Base-by-base conservation (phyloP, 225 moss, liverwort and hornwort species). In the Thuidium tamariscinum region DNA sequence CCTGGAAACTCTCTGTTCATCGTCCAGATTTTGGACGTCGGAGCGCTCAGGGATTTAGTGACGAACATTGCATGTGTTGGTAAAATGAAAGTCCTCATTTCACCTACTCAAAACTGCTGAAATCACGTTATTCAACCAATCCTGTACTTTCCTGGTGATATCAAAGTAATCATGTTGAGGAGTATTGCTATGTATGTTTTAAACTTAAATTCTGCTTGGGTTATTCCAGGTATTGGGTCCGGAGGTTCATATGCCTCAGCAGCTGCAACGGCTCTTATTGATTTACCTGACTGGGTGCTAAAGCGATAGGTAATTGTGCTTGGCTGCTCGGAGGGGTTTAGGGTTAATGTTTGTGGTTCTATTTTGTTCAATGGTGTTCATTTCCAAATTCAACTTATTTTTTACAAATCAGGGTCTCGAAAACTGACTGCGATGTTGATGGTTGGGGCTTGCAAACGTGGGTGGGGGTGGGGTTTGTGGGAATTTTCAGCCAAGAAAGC, bases 221-320 rank as follows among this genome's bases (percentile, higher is more conserved):
- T 83, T 64, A 56, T 70, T 90, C 62, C 92, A 98, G 96, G 97
- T 83, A 96, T 97, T 81, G 97, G 97, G 13, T 97, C 95, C 55
- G 97, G 95, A 77, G 98, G 98, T 76, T 95, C 97, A 41, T 97
- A 91, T 92, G 98, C 97, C 56, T 97, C 94, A 54, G 97, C 98
- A 91, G 96, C 98, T 86, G 97, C 96, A 44, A 94, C 95, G 87
- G 97, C 96, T 87, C 93, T 97, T 61, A 95, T 97, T 44, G 71
- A 46, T 88, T 87, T 98, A 56, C 97, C 96, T 64, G 90, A 92
- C 79, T 96, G 94, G 96, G 94, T 92, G 94, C 95, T 26, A 94
- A 96, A 91, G 87, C 91, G 12, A 96, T 96, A 84, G 97, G 97
- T 96, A 86, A 84, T 92, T 88, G 74, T 74, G 23, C 41, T 74